Base-by-base conservation (phyloP, 352 stramenopile species). In the Phytophthora boehmeriae region DNA sequence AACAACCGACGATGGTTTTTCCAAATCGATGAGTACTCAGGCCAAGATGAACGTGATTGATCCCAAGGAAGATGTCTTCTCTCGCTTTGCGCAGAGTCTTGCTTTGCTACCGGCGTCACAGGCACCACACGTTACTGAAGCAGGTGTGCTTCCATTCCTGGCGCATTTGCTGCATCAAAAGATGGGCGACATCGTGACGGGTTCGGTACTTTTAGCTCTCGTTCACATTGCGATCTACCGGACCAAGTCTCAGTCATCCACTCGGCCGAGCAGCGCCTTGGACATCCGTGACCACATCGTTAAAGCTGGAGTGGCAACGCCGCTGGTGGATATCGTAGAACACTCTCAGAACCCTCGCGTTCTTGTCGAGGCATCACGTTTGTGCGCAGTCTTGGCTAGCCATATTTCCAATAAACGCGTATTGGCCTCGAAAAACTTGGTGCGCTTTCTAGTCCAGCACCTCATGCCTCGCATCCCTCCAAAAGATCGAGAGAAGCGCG, bases 71-170 rank as follows among this genome's bases (percentile, higher is more conserved):
- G 76, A 90, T 36, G 78, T 83, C 9, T 80, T 93, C 59, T 79
- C 80, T 14, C 76, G 74, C 34, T 93, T 93, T 63, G 80, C 81
- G 0, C 84, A 93, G 49, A 90, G 67, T 51, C 76, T 93, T 8
- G 81, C 84, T 13, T 51, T 93, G 17, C 64, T 93, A 1, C 84
- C 81, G n/a, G 70, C 77, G 1, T 68, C 58, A 0, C 53, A 72
- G 16, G 74, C 84, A 2, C 66, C 65, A 0, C 71, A 78, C 16
- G 76, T 86, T 4, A 66, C 80, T n/a, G 66, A 78, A 20, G 72
- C 72, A 11, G 81, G 81, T 3, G 78, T 74, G 11, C 68, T 93
- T n/a, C 76, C 78, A 2, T 93, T 93, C 57, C 60, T 91, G 5
- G 69, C 73, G 1, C 73, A 87, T 35, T 61, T 91, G 28, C 54